Evolutionary conservation across 2,329 filamentous ascomycete genomes (phyloP).

Genomic region (Clarireedia paspali): DNA sequence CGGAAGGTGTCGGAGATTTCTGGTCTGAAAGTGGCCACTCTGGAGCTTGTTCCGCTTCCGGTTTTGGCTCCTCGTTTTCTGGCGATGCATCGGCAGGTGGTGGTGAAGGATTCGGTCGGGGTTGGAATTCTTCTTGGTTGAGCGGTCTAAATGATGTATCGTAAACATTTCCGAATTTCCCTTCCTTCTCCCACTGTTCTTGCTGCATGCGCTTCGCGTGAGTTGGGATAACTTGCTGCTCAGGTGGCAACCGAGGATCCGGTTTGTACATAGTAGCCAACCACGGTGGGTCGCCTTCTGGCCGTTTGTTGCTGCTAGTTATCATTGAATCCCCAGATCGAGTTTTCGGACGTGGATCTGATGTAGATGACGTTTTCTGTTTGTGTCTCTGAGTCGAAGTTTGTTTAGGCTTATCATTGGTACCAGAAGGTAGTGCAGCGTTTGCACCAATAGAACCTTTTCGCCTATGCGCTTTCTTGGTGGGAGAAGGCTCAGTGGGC

Average conservation of each 20-base stretch:
- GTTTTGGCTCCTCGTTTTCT: slow-evolving; percentile 24
- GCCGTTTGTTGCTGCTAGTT: slow-evolving; percentile 45
- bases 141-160: slow-evolving; percentile 82
- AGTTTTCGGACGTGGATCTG: slow-evolving; percentile 50
- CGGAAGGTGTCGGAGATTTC: background rate
- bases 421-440: background rate
- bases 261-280: slow-evolving; percentile 91
- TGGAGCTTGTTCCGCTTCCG: slow-evolving; percentile 26
- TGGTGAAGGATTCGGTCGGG: slow-evolving; percentile 52
- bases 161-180: slow-evolving; percentile 76
- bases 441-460: slow-evolving; percentile 16
- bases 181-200: slow-evolving; percentile 91
- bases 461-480: slow-evolving; percentile 35
- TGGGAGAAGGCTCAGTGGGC: slow-evolving; percentile 43
- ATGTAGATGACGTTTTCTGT: slow-evolving; percentile 48
- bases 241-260: slow-evolving; percentile 85
- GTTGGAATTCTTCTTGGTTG: slow-evolving; percentile 57
- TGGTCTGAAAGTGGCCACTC: slow-evolving; percentile 52
- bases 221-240: slow-evolving; percentile 91
- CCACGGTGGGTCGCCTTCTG: slow-evolving; percentile 95
- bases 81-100: slow-evolving; percentile 7
- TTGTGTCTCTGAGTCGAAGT: slow-evolving; percentile 40
- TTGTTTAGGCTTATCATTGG: slow-evolving; percentile 13
- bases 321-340: slow-evolving; percentile 48
- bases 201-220: slow-evolving; percentile 87